Evolutionary conservation across 257 asterid species (phyloP).

Genomic region (Rhazya stricta): DNA sequence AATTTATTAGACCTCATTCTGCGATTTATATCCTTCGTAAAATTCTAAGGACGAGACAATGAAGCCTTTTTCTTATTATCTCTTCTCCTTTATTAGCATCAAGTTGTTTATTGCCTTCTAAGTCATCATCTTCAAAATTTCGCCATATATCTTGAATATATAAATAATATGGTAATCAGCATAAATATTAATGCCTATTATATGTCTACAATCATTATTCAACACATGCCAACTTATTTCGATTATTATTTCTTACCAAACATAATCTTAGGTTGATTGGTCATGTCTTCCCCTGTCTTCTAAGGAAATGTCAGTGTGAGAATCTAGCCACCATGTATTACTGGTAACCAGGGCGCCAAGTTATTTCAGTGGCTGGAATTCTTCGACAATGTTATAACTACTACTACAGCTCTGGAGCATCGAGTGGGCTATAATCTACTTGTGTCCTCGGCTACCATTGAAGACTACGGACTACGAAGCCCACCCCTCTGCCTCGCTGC

Average conservation of each 20-base stretch:
- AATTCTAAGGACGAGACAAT: no score
- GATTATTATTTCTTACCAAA: no score
- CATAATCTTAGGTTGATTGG: no score
- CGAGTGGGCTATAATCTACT: neutral
- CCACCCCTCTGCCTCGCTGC: neutral
- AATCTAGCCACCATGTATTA: no score
- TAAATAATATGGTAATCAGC: no score
- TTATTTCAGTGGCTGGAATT: neutral
- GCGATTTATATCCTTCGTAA: no score
- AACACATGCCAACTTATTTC: no score
- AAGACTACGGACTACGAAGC: neutral
- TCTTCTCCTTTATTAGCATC: neutral
- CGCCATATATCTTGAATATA: neutral
- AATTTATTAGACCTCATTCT: no score
- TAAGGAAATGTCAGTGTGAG: no score
- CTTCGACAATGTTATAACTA: neutral
- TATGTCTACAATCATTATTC: no score
- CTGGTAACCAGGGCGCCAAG: neutral
- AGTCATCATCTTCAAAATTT: neutral
- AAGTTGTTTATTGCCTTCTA: neutral
- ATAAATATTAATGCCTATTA: no score
- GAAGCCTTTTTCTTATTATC: neutral
- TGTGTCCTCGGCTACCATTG: neutral
- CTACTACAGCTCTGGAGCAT: neutral
- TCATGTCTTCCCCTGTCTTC: no score